Evolutionary conservation across 345 rosid genomes (phyloP).

Genomic region (Gossypium longicalyx): DNA sequence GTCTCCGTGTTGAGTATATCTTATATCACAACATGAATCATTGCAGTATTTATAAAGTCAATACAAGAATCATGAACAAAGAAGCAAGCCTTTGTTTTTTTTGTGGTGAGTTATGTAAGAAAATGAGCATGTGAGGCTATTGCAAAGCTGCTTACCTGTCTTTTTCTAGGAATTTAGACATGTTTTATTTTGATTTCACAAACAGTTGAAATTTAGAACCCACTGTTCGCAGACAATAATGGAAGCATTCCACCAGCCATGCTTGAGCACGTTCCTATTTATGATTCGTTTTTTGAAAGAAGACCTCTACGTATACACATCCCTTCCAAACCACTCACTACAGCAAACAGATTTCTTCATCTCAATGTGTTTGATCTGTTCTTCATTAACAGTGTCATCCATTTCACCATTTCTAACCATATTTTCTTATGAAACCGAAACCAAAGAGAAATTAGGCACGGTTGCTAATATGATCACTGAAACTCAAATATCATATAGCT

Average conservation of each 20-base stretch:
- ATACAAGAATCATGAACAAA: background rate
- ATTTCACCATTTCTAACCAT: background rate
- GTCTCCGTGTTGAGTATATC: background rate
- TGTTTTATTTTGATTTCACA: background rate
- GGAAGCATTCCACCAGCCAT: background rate
- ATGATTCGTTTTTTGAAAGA: background rate
- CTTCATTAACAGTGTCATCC: constrained; percentile 2
- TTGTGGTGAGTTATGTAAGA: background rate
- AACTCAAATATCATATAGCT: background rate
- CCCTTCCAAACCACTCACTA: background rate
- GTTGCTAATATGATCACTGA: background rate
- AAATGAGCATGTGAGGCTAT: background rate
- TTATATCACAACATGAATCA: background rate
- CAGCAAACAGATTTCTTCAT: background rate
- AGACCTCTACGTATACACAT: background rate
- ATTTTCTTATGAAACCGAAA: background rate
- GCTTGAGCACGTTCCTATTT: background rate
- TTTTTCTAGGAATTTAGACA: background rate
- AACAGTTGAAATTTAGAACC: background rate
- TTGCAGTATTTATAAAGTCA: background rate
- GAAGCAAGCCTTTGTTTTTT: background rate
- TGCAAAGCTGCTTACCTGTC: background rate
- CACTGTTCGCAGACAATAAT: background rate
- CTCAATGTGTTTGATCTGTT: background rate
- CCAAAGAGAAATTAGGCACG: background rate